Evolutionary conservation across 257 asterid genomes (phyloP).

Genomic region (Rhazya stricta): DNA sequence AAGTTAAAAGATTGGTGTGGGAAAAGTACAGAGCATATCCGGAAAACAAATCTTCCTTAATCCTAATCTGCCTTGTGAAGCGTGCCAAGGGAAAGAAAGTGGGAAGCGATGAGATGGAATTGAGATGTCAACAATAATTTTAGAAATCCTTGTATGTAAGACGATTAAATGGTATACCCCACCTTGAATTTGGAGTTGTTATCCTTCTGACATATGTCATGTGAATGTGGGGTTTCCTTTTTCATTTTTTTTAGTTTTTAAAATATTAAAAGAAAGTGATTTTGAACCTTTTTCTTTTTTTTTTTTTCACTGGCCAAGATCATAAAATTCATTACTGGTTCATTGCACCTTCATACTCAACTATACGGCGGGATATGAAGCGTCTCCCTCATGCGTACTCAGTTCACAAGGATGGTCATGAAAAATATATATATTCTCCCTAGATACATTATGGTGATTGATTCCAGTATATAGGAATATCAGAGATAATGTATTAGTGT

Average conservation of each 20-base stretch:
- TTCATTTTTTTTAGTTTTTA: neutral
- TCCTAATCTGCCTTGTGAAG: conserved; percentile 10
- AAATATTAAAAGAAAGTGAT: conserved; percentile 3
- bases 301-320: conserved; percentile 11
- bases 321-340: conserved; percentile 11
- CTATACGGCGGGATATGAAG: too few species aligned
- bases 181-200: conserved; percentile 28
- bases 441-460: neutral
- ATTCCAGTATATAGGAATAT: too few species aligned
- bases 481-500: too few species aligned
- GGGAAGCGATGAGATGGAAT: neutral
- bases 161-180: neutral
- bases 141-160: neutral
- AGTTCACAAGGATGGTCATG: too few species aligned
- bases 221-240: conserved; percentile 31
- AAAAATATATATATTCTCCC: neutral
- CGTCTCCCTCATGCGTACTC: too few species aligned
- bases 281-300: conserved; percentile 5
- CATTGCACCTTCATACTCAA: conserved; percentile 30
- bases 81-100: conserved; percentile 12
- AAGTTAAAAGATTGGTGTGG: neutral
- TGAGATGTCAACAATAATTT: neutral
- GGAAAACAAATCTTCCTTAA: neutral
- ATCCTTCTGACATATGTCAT: conserved; percentile 45
- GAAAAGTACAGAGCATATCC: neutral